A percentile compares a stretch with the other conserved stretches of the same genome.
Evolutionary conservation across 1,139 yeast species (phyloP).

Genomic region (Magnusiomyces ingens): DNA sequence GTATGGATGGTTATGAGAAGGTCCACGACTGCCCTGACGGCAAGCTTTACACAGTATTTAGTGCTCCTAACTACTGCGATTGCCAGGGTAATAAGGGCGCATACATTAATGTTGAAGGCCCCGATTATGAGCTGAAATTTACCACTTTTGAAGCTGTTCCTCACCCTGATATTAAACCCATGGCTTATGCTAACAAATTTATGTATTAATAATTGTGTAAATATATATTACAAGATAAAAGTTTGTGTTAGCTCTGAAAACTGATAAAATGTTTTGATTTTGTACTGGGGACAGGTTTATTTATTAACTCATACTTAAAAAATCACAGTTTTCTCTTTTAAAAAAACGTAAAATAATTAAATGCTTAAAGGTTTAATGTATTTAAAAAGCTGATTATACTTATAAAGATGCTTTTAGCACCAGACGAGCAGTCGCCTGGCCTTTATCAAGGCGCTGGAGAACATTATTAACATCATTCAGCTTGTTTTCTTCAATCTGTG

Average conservation of each 20-base stretch:
- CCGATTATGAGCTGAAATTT: constrained; percentile 49
- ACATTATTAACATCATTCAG: constrained; percentile 37
- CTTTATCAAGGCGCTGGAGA: constrained; percentile 36
- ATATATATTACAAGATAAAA: not conserved
- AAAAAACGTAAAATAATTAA: not conserved
- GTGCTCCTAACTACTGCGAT: constrained; percentile 98
- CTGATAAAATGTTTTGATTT: no score
- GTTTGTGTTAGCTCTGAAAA: no score
- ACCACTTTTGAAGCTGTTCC: constrained; percentile 71
- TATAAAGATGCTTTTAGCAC: constrained; percentile 32
- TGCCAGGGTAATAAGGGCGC: constrained; percentile 88
- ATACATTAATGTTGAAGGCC: constrained; percentile 58
- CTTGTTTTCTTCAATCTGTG: constrained; percentile 29
- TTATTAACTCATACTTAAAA: no score
- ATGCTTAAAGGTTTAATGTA: not conserved
- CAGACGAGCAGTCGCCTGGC: constrained; percentile 41
- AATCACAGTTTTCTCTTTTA: no score
- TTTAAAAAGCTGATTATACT: not conserved
- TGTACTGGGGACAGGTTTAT: no score
- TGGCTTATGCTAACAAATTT: constrained; percentile 67
- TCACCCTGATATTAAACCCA: constrained; percentile 89
- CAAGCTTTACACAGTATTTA: constrained; percentile 79
- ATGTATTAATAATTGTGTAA: constrained; percentile 23
- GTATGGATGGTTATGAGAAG: constrained; percentile 81
- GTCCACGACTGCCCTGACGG: constrained; percentile 62